Evolutionary conservation across 495 filamentous ascomycete species (phyloP), one percentile per base, ranked within the genome.

Genomic region (Hypoxylon cercidicola): DNA sequence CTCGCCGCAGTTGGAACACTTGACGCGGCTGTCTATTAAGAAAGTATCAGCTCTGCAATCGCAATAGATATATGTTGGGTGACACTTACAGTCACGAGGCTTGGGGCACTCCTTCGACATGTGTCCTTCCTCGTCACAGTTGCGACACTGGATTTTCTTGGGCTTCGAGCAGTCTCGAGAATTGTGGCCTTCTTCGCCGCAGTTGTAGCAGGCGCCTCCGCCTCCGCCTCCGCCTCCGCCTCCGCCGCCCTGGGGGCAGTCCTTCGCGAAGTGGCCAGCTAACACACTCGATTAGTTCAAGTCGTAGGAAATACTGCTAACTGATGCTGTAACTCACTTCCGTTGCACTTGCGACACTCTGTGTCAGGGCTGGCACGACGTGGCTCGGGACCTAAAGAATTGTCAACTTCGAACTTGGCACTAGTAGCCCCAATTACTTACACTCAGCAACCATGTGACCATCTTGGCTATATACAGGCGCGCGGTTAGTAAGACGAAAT

Each of bases 211-310:
- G 39, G 77, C 82, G 19, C 60, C 66, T 43, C 77, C 76, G 45
- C 81, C 25, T 28, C 25, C 25, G 7, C 25, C 25, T 28, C n/a
- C 75, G 19, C 78, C 78, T 39, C 72, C 78, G 48, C 76, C 72
- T 18, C 71, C 78, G 46, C 76, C 72, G 16, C 71, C 78, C 64
- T 86, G 80, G 28, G 91, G 92, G 69, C 94, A 97, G 62, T 96
- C 92, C 56, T 85, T 85, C 2, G 90, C 85, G 74, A 93, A 95
- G 65, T 97, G 94, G 4, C 93, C 93, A 52, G 83, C 89, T 93
- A 21, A 30, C 62, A 21, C 43, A 69, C 56, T 39, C 53, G 23
- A 46, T 69, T 46, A 74, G 59, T 62, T 25, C 32, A 16, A 63
- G 18, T 49, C 32, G 10, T 40, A 25, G 35, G 32, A 5, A 60